phyloP scores from a whole-genome alignment of 1,284 basidiomycete species.

The Ceratobasidium sp. region DNA sequence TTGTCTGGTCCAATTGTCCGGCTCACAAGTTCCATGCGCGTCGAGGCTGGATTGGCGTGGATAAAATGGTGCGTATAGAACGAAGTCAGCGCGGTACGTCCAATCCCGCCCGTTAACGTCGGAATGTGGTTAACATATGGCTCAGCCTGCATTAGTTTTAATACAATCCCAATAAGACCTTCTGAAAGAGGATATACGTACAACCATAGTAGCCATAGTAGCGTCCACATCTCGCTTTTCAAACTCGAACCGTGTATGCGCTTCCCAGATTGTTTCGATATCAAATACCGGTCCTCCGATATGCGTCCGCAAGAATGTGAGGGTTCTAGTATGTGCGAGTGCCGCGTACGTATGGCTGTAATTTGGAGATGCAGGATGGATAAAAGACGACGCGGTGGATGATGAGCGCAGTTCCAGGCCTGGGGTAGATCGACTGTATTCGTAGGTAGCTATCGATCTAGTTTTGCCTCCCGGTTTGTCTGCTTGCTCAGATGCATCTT shows the following conservation, averaged over 20 bases:
- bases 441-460: not conserved
- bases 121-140: slow-evolving; percentile 47
- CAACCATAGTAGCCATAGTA: slow-evolving; percentile 66
- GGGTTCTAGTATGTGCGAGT: slow-evolving; percentile 31
- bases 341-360: slow-evolving; percentile 35
- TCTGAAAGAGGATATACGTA: slow-evolving; percentile 55
- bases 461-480: not conserved
- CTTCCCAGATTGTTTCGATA: slow-evolving; percentile 64
- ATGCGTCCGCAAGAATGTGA: slow-evolving; percentile 34
- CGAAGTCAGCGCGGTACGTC: slow-evolving; percentile 60
- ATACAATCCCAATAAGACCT: slow-evolving; percentile 57
- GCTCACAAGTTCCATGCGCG: slow-evolving; percentile 58
- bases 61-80: slow-evolving; percentile 60
- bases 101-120: slow-evolving; percentile 66
- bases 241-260: slow-evolving; percentile 64
- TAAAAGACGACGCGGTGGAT: not conserved
- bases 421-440: not conserved
- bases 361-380: slow-evolving; percentile 19
- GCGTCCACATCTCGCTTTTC: slow-evolving; percentile 62
- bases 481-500: not conserved
- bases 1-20: slow-evolving; percentile 63
- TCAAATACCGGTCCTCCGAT: slow-evolving; percentile 60
- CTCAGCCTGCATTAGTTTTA: slow-evolving; percentile 32
- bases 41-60: slow-evolving; percentile 59
- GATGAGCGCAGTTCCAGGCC: not conserved